Conservation (phyloP, 73 alveolate genomes). For the Stentor roeselii region DNA sequence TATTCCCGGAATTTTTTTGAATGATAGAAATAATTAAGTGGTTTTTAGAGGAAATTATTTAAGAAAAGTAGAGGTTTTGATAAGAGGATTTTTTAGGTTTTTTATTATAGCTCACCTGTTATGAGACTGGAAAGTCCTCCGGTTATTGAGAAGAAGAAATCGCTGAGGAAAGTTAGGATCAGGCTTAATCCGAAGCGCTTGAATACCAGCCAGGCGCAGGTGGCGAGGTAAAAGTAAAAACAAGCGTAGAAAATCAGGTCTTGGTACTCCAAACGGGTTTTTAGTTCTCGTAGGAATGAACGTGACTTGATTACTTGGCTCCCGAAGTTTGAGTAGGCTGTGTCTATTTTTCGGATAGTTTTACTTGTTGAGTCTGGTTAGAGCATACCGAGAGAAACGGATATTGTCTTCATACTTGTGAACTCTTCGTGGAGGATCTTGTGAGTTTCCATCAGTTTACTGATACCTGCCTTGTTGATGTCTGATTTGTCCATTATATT, state of each 20-base stretch:
- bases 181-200: background rate
- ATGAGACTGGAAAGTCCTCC: too few species aligned
- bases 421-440: background rate
- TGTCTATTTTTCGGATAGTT: background rate
- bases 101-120: too few species aligned
- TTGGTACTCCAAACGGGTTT: background rate
- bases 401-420: background rate
- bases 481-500: too few species aligned
- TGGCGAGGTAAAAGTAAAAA: background rate
- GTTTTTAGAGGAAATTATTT: too few species aligned
- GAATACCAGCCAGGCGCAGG: background rate
- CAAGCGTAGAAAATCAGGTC: background rate
- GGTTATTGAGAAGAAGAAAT: too few species aligned
- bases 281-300: background rate
- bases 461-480: too few species aligned
- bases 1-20: conserved; percentile 1
- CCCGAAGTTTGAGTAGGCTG: background rate
- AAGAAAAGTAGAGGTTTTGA: too few species aligned
- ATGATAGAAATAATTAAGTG: too few species aligned
- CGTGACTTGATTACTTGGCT: background rate
- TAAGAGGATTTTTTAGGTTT: too few species aligned
- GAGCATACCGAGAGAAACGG: background rate
- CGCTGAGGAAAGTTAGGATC: too few species aligned
- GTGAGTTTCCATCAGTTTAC: background rate
- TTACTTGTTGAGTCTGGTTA: background rate